Percentiles rank a stretch among this genome's conserved stretches.
Conservation (phyloP, 768 basidiomycete genomes). For the Rhodotorula paludigena region DNA sequence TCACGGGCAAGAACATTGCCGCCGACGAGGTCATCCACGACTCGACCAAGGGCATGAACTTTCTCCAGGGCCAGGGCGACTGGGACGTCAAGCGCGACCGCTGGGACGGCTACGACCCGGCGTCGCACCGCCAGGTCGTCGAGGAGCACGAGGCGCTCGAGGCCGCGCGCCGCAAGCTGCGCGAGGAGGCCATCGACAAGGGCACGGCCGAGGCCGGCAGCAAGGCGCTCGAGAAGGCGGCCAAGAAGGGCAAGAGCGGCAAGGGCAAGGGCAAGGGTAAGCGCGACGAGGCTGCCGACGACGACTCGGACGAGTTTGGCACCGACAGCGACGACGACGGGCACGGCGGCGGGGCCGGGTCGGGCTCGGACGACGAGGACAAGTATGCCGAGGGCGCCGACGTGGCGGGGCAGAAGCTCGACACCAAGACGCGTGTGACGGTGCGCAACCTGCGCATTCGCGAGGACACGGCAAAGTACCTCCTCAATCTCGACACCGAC, state of each 20-base stretch:
- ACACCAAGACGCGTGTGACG: conserved; percentile 97
- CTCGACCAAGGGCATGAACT: conserved; percentile 54
- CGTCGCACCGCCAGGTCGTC: conserved; percentile 77
- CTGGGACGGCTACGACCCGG: conserved; percentile 96
- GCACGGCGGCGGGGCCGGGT: too few species aligned
- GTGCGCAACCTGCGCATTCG: conserved; percentile 97
- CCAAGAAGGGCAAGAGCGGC: conserved; percentile 60
- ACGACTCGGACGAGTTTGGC: conserved; percentile 94
- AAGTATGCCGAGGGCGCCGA: conserved; percentile 98
- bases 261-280: conserved; percentile 47
- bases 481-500: conserved; percentile 89
- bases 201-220: conserved; percentile 80
- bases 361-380: conserved; percentile 64
- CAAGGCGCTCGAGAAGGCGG: conserved; percentile 87
- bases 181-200: conserved; percentile 97
- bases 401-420: conserved; percentile 94
- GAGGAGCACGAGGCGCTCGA: conserved; percentile 93
- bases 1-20: conserved; percentile 78
- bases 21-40: conserved; percentile 87
- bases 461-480: conserved; percentile 97
- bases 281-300: conserved; percentile 56
- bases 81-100: conserved; percentile 95
- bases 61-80: conserved; percentile 42
- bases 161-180: conserved; percentile 75
- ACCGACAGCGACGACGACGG: conserved; percentile 79